Evolutionary conservation across 2,329 filamentous ascomycete genomes (phyloP), one percentile per base, ranked within the genome.

Genomic region (Aspergillus sclerotialis): DNA sequence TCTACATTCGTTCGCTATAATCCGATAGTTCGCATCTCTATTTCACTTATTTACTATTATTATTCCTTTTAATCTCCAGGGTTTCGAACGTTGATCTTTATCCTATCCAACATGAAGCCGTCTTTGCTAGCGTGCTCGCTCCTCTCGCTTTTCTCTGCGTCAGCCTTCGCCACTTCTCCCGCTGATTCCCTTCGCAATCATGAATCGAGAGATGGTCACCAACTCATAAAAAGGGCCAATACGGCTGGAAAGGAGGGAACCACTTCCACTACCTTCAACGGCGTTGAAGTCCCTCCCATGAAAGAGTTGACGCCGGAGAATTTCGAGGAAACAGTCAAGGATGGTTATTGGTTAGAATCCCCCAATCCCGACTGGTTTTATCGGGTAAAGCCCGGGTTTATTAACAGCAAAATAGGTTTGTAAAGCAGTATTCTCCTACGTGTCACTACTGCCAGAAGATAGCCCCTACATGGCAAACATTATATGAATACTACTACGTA

Each of bases 401-500:
- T n/a, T n/a, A n/a, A n/a, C n/a, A 23, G 10, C 16, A 15, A 16
- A 18, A 7, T 40, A 72, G 68, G 68, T 67, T 73, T 44, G 57
- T 74, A 17, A 73, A 74, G 50, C 63, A 70, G 42, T 71, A 67
- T 42, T 74, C 71, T 29, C 70, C 70, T 24, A 56, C 58, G 21
- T 74, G 70, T 61, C 73, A 72, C 30, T 87, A 94, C 61, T 95
- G 89, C 67, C 73, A 74, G 57, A 69, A 74, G 32, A 84, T 87
- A 53, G 87, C 85, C 33, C 92, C 92, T 6, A 81, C 78, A 32
- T 95, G 79, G 71, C 88, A 96, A 64, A 95, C 89, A 4, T 63
- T 90, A 10, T 94, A 96, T 70, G 92, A 98, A 66, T 95, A 81
- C 63, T 98, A 95, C 68, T 80, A 68, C 43, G 64, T 68, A 44